Base-by-base conservation (phyloP, 768 basidiomycete species). In the Lentinula lateritia region DNA sequence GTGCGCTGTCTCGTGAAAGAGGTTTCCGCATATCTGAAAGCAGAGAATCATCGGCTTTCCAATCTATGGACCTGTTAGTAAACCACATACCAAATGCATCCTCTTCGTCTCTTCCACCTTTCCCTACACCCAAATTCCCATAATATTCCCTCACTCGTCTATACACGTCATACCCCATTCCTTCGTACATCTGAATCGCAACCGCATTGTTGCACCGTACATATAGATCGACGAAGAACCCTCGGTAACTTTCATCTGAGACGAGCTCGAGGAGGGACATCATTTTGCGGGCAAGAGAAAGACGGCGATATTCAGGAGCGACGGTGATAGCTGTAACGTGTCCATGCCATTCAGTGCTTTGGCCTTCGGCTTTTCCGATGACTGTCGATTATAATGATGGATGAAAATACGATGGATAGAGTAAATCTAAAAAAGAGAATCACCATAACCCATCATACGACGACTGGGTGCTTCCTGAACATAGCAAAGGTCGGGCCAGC, bases 321-420 rank as follows among this genome's bases (percentile, higher is more conserved):
- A 99, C 94, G 6, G 95, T 93, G 57, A 99, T 78, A 0, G 95
- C 95, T 0, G 96, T 98, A 68, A 98, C 88, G 69, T 98, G 97
- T 0, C 94, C 96, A 68, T 95, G 93, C 86, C 90, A 93, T 68
- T 95, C 94, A 1, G 73, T 62, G 0, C 79, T 77, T 5, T 72
- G 64, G 2, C 95, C 94, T 73, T 97, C 94, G 1, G 95, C 93
- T 69, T 98, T 99, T 23, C 94, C 95, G 55, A 99, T 80, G 67
- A 98, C 97, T 98, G 67, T 39, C 42, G 39, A 23, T 18, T 38
- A 62, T 20, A 58, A 28, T 46, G 41, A 32, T 41, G 34, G 52
- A 13, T 9, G 38, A 39, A 28, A 28, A 28, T 28, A 28, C 13
- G 28, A 18, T 8, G 16, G 10, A 23, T 20, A 34, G 8, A 54